Conservation (phyloP, 2,329 filamentous ascomycete genomes). For the Botrytis paeoniae region DNA sequence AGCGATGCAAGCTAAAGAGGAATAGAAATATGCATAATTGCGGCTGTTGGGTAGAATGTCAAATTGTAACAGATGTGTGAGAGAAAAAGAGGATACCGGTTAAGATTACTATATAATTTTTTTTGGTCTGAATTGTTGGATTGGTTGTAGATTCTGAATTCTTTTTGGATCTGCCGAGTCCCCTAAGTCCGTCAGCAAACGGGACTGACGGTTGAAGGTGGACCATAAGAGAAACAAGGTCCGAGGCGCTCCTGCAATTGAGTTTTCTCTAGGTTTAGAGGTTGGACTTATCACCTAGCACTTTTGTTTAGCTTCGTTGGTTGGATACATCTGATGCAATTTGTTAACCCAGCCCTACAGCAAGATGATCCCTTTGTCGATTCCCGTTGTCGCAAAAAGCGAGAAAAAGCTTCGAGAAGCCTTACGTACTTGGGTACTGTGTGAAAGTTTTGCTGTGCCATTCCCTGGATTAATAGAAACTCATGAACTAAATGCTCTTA, state of each 20-base stretch:
- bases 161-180: not conserved
- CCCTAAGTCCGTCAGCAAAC: conserved; percentile 1
- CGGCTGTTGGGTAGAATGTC: conserved; percentile 1
- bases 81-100: not conserved
- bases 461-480: not conserved
- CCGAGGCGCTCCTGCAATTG: not conserved
- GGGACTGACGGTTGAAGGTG: not conserved
- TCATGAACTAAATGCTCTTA: not conserved
- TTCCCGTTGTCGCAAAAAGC: not conserved
- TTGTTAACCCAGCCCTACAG: conserved; percentile 12
- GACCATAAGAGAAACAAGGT: not conserved
- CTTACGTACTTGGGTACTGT: not conserved
- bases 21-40: conserved; percentile 12
- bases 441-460: not conserved
- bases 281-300: not conserved
- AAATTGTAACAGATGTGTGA: not conserved
- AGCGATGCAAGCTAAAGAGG: conserved; percentile 6
- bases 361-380: conserved; percentile 3
- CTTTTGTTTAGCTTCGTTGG: conserved; percentile 5
- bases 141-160: not conserved
- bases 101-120: not conserved
- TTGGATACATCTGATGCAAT: not conserved
- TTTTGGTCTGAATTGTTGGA: conserved; percentile 12
- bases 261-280: not conserved
- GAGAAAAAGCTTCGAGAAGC: conserved; percentile 19